A percentile compares a stretch with the other conserved stretches of the same genome.
phyloP scores from a whole-genome alignment of 2,329 filamentous ascomycete species.

The Exophiala dermatitidis region DNA sequence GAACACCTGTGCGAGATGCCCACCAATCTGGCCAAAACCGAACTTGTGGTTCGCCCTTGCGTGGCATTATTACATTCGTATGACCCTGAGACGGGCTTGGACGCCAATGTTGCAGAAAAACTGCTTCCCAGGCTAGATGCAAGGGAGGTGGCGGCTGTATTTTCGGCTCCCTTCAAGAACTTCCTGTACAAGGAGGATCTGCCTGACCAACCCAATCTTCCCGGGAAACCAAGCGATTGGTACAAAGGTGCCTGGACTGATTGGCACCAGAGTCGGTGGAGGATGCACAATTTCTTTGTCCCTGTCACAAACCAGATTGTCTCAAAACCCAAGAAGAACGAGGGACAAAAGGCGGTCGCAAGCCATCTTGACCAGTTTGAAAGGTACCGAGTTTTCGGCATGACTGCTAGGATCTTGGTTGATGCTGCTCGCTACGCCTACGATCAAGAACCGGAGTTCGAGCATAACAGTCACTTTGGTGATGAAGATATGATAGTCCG shows the following conservation, averaged over 20 bases:
- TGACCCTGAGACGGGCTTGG: constrained; percentile 37
- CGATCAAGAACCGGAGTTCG: constrained; percentile 73
- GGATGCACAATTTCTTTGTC: constrained; percentile 87
- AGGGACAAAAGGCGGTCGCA: constrained; percentile 38
- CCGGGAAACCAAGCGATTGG: constrained; percentile 58
- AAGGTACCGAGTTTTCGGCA: constrained; percentile 83
- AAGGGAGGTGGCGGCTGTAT: constrained; percentile 87
- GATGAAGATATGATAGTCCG: constrained; percentile 59
- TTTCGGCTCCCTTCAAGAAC: constrained; percentile 79
- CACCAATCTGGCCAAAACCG: constrained; percentile 63
- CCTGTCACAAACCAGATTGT: constrained; percentile 66
- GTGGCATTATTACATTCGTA: constrained; percentile 68
- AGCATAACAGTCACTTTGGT: constrained; percentile 58
- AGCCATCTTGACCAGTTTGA: constrained; percentile 40
- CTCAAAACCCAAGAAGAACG: constrained; percentile 47
- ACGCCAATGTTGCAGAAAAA: constrained; percentile 56
- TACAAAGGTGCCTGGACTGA: constrained; percentile 76
- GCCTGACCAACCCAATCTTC: constrained; percentile 33
- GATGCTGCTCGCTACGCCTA: constrained; percentile 84
- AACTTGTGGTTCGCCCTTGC: constrained; percentile 67
- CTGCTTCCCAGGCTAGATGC: constrained; percentile 78
- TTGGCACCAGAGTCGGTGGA: constrained; percentile 73
- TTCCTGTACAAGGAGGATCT: constrained; percentile 63
- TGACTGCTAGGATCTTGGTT: constrained; percentile 86
- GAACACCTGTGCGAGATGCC: constrained; percentile 85